Evolutionary conservation across 805 yeast species (phyloP).

Genomic region (Nematodospora valgi): DNA sequence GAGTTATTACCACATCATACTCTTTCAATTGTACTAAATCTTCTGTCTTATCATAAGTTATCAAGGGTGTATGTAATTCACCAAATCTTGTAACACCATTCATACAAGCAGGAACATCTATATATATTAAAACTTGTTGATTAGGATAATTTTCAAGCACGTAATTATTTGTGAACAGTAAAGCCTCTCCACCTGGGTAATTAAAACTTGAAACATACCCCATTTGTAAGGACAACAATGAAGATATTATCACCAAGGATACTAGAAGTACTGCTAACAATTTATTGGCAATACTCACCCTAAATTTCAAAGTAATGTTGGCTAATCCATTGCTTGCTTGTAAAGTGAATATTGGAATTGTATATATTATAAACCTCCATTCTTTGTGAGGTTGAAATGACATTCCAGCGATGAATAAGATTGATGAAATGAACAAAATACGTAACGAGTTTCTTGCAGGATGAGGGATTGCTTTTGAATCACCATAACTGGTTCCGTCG

Average conservation of each 20-base stretch:
- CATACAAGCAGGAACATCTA: constrained; percentile 82
- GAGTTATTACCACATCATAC: constrained; percentile 27
- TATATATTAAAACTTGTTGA: constrained; percentile 48
- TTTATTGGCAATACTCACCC: constrained; percentile 20
- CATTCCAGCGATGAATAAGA: constrained; percentile 56
- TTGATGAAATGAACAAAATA: constrained; percentile 47
- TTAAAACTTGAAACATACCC: constrained; percentile 66
- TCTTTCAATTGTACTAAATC: constrained; percentile 29
- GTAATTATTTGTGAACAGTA: constrained; percentile 48
- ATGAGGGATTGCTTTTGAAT: constrained; percentile 18
- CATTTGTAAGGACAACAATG: constrained; percentile 46
- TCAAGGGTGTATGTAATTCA: constrained; percentile 41
- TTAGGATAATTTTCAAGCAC: constrained; percentile 18
- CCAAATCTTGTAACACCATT: constrained; percentile 80
- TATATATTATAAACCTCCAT: constrained; percentile 84
- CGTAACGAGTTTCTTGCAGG: constrained; percentile 37
- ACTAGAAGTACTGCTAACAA: constrained; percentile 24
- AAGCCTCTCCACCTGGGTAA: constrained; percentile 88
- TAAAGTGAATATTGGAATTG: constrained; percentile 64
- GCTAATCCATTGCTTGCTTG: constrained; percentile 62
- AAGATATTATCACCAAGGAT: constrained; percentile 23
- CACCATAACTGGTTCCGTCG: constrained; percentile 13
- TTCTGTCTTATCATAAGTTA: constrained; percentile 78
- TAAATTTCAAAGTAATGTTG: constrained; percentile 17
- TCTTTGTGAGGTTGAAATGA: constrained; percentile 91